phyloP scores from a whole-genome alignment of 768 basidiomycete genomes.

The Trametes maxima region DNA sequence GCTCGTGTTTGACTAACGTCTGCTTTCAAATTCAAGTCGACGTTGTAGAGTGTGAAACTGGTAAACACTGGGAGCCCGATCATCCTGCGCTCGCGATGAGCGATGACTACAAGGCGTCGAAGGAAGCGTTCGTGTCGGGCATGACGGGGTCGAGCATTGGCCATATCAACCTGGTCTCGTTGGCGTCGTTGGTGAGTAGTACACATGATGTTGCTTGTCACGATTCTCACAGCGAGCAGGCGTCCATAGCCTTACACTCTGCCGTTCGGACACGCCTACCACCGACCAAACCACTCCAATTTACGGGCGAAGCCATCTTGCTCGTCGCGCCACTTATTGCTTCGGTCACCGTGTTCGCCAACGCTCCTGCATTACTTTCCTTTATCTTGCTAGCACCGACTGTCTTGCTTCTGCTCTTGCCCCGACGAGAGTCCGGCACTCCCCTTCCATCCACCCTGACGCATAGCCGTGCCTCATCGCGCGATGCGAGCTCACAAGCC shows the following conservation, averaged over 20 bases:
- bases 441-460: conserved; percentile 52
- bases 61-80: not conserved
- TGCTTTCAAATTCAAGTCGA: not conserved
- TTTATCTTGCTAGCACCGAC: conserved; percentile 50
- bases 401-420: conserved; percentile 44
- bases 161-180: conserved; percentile 70
- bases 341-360: conserved; percentile 76
- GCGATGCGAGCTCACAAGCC: not conserved
- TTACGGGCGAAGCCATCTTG: conserved; percentile 60
- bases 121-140: conserved; percentile 82
- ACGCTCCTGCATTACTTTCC: conserved; percentile 55
- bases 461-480: conserved; percentile 23
- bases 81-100: not conserved
- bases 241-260: conserved; percentile 72
- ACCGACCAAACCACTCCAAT: conserved; percentile 38
- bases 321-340: conserved; percentile 80
- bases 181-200: conserved; percentile 59
- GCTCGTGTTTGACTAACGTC: not conserved
- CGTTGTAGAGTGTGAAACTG: not conserved
- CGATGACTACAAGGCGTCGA: conserved; percentile 66
- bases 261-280: conserved; percentile 54
- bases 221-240: conserved; percentile 44
- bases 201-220: not conserved
- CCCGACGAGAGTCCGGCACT: conserved; percentile 46
- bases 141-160: conserved; percentile 68